Evolutionary conservation across 306 rosid species (phyloP), one percentile per base, ranked within the genome.

Genomic region (Sechiopsis laciniata): DNA sequence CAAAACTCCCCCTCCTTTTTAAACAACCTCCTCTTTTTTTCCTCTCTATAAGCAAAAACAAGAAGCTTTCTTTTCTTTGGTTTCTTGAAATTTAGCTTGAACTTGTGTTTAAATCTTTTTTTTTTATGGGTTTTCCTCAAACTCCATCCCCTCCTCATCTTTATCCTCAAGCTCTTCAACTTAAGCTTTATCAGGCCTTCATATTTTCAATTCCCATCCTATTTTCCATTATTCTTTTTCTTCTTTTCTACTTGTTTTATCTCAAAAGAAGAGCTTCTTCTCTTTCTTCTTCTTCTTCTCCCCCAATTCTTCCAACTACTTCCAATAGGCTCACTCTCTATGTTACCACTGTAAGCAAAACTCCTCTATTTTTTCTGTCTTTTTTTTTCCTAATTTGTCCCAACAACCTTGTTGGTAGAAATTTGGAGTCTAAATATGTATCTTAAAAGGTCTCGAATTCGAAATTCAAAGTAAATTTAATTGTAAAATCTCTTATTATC

Each of bases 151-250:
- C 91, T 78, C 78, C 87, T 59, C 93, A 85, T 72, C 80, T 86
- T 66, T 88, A 90, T 78, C 89, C 95, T 32, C 88, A 85, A 59
- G 91, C 90, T 29, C 86, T 92, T 69, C 96, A 92, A 76, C 86
- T 92, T 2, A 89, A 89, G 61, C 92, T 92, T 42, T 92, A 92
- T 69, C 97, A 92, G 12, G 97, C 97, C 75, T 92, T 92, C 89
- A 88, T 90, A 65, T 89, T 92, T 81, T 92, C 97, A 20, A 88
- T 92, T 66, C 97, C 97, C 0, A 86, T 92, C 64, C 92, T 92
- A 55, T 89, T 92, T 53, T 88, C 96, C 72, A 87, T 91, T 46
- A 89, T 91, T 80, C 83, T 91, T 29, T 79, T 91, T 37, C 56
- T 70, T 50, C 74, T 70, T 24, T 70, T 70, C 48, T 70, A 70